Evolutionary conservation across 352 stramenopile species (phyloP).

Genomic region (Phytophthora brassicae): DNA sequence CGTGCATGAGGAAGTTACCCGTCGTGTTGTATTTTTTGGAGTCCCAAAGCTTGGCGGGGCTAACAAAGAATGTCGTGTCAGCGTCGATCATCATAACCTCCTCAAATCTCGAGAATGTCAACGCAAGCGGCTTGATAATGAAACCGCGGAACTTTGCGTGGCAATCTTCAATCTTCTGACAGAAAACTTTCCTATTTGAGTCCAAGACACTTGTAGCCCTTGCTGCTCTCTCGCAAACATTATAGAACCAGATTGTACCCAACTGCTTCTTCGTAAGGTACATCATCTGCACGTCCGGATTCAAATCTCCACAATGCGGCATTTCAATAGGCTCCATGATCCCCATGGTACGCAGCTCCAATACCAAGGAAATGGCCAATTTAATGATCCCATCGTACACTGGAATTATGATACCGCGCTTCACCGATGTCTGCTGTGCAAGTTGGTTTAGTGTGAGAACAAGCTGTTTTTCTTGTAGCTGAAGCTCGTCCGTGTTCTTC

Average conservation of each 20-base stretch:
- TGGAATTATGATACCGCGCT: conserved; percentile 54
- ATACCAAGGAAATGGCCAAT: conserved; percentile 48
- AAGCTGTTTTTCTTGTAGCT: conserved; percentile 31
- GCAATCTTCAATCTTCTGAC: conserved; percentile 39
- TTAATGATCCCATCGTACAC: conserved; percentile 48
- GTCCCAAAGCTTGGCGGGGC: conserved; percentile 45
- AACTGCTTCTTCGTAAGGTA: conserved; percentile 30
- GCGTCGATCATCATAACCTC: conserved; percentile 69
- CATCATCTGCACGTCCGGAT: conserved; percentile 32
- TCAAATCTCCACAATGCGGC: conserved; percentile 54
- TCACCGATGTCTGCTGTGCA: conserved; percentile 25
- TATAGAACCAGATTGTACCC: conserved; percentile 33
- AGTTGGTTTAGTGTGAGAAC: conserved; percentile 35
- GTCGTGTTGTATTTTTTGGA: conserved; percentile 44
- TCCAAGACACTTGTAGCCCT: conserved; percentile 21
- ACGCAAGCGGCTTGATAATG: conserved; percentile 49
- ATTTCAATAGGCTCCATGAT: conserved; percentile 51
- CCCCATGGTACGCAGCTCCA: conserved; percentile 41
- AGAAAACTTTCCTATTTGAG: conserved; percentile 42
- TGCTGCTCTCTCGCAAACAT: conserved; percentile 27
- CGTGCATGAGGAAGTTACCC: conserved; percentile 63
- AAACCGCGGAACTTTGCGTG: conserved; percentile 47
- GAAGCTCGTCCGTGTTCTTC: conserved; percentile 19
- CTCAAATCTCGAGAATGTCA: conserved; percentile 56
- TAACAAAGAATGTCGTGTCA: conserved; percentile 54